A percentile compares a stretch with the other conserved stretches of the same genome.
phyloP scores from a whole-genome alignment of 345 rosid species.

The Acer negundo region DNA sequence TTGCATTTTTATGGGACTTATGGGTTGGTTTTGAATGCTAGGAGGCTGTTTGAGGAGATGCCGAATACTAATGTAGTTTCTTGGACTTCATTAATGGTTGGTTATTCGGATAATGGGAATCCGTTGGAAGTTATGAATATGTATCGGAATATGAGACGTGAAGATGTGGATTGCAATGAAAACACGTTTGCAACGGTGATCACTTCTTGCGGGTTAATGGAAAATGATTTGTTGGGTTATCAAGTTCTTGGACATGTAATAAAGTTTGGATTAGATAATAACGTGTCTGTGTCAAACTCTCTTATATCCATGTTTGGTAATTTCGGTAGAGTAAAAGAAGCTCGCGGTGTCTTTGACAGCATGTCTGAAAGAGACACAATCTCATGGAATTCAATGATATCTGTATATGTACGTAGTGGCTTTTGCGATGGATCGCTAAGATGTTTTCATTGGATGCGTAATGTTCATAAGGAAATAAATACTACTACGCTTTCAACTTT shows the following conservation, averaged over 20 bases:
- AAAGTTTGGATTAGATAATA: constrained; percentile 57
- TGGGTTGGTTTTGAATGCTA: constrained; percentile 48
- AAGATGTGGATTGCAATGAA: constrained; percentile 56
- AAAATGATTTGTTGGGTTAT: constrained; percentile 51
- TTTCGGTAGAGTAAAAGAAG: constrained; percentile 48
- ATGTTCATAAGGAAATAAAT: constrained; percentile 47
- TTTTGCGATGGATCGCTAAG: constrained; percentile 44
- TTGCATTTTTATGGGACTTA: constrained; percentile 74
- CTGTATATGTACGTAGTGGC: constrained; percentile 60
- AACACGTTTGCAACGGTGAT: constrained; percentile 69
- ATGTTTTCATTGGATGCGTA: constrained; percentile 58
- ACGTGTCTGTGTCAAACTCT: constrained; percentile 69
- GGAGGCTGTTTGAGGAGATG: constrained; percentile 82
- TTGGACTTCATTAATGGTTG: constrained; percentile 91
- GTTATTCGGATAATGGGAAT: constrained; percentile 56
- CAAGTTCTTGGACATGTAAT: constrained; percentile 62
- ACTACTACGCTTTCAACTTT: constrained; percentile 69
- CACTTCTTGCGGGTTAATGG: constrained; percentile 61
- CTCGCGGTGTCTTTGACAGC: constrained; percentile 47
- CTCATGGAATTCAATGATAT: constrained; percentile 78
- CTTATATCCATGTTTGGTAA: constrained; percentile 75
- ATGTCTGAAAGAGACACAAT: constrained; percentile 68
- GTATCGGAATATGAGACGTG: constrained; percentile 53
- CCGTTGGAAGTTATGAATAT: constrained; percentile 50
- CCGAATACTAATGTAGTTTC: constrained; percentile 75